Conservation (phyloP, 306 rosid species). For the Prinsepia uniflora region DNA sequence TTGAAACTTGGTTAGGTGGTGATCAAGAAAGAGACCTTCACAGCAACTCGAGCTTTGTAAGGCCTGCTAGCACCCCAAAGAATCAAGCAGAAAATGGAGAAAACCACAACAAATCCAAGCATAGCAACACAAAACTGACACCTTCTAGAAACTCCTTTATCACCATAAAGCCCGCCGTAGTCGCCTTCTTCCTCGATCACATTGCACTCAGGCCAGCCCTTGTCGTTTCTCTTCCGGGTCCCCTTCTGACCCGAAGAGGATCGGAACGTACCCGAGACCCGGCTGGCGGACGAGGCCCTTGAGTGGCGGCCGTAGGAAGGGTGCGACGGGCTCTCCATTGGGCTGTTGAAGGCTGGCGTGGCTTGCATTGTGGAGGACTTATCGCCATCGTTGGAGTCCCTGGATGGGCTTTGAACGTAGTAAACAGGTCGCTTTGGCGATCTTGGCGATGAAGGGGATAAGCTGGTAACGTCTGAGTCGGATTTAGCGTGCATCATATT, state of each 20-base stretch:
- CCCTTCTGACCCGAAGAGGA: constrained; percentile 36
- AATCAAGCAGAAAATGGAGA: constrained; percentile 59
- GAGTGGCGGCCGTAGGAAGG: constrained; percentile 68
- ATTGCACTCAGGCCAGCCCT: constrained; percentile 59
- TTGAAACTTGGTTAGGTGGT: not conserved
- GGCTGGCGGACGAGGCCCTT: constrained; percentile 57
- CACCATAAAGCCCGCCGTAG: constrained; percentile 30
- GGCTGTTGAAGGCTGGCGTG: constrained; percentile 51
- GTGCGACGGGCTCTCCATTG: constrained; percentile 66
- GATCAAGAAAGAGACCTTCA: constrained; percentile 47
- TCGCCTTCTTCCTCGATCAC: constrained; percentile 72
- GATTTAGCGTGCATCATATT: constrained; percentile 60
- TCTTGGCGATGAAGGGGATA: constrained; percentile 51
- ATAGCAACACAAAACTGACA: constrained; percentile 48
- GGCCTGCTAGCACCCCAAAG: constrained; percentile 67
- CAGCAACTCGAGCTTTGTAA: constrained; percentile 43
- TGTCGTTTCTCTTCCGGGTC: constrained; percentile 35
- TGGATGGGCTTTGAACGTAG: constrained; percentile 70
- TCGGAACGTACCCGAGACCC: constrained; percentile 55
- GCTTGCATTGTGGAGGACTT: constrained; percentile 55
- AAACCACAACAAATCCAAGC: constrained; percentile 48
- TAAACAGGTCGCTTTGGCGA: constrained; percentile 65
- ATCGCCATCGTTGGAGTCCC: constrained; percentile 79
- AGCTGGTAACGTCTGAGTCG: constrained; percentile 76
- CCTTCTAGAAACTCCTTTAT: constrained; percentile 41